phyloP scores from a whole-genome alignment of 108 stramenopile genomes.

The Parmales sp. region DNA sequence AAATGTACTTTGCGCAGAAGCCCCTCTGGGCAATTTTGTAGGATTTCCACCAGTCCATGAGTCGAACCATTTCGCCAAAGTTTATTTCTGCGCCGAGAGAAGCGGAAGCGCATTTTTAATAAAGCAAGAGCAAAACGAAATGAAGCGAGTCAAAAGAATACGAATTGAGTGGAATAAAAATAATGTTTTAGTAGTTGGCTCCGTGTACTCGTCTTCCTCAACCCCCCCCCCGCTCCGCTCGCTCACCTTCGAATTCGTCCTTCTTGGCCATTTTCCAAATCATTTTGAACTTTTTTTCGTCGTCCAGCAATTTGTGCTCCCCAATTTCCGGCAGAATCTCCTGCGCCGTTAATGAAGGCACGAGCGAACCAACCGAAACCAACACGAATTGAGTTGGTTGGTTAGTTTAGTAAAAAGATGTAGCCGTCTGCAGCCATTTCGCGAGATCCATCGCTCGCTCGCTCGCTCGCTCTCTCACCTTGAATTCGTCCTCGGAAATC shows the following conservation, averaged over 20 bases:
- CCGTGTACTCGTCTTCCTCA: not conserved
- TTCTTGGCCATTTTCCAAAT: not conserved
- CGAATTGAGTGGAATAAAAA: too few species aligned
- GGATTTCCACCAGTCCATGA: not conserved
- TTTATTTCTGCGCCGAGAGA: too few species aligned
- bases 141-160: too few species aligned
- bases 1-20: slow-evolving; percentile 5
- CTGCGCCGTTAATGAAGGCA: not conserved
- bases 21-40: slow-evolving; percentile 1
- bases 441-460: too few species aligned
- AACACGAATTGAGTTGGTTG: too few species aligned
- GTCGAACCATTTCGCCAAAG: not conserved
- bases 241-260: not conserved
- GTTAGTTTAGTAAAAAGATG: too few species aligned
- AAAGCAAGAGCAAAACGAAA: too few species aligned
- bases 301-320: not conserved
- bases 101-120: too few species aligned
- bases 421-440: too few species aligned
- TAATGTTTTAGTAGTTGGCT: too few species aligned
- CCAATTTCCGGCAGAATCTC: not conserved
- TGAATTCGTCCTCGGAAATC: too few species aligned
- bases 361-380: not conserved
- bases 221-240: not conserved
- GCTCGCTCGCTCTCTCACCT: too few species aligned
- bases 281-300: not conserved